Evolutionary conservation across 2,329 filamentous ascomycete species (phyloP).

Genomic region (Fragosphaeria purpurea): DNA sequence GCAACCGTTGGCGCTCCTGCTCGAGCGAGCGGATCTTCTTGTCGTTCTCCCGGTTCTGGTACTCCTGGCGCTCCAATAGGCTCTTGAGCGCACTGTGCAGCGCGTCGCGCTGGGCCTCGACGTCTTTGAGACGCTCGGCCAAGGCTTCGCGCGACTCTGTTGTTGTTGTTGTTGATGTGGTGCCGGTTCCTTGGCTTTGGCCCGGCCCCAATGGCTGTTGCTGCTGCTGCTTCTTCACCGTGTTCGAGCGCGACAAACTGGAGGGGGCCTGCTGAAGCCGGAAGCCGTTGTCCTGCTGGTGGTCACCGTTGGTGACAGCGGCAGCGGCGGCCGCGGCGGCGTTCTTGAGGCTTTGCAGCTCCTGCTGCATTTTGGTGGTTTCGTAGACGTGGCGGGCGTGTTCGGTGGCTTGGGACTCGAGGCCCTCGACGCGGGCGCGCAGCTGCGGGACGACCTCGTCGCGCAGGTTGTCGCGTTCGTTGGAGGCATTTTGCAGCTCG

Average conservation of each 20-base stretch:
- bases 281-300: slow-evolving; percentile 18
- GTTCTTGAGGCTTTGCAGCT: slow-evolving; percentile 49
- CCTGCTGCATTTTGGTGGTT: slow-evolving; percentile 76
- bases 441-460: slow-evolving; percentile 81
- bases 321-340: slow-evolving; percentile 24
- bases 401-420: slow-evolving; percentile 65
- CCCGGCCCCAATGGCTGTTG: slow-evolving; percentile 15
- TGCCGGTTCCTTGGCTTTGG: not conserved
- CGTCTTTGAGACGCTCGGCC: slow-evolving; percentile 76
- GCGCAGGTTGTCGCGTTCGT: slow-evolving; percentile 83
- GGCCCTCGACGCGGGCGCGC: slow-evolving; percentile 62
- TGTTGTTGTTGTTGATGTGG: slow-evolving; percentile 14
- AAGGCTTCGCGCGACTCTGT: slow-evolving; percentile 57
- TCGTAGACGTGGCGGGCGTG: slow-evolving; percentile 68
- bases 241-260: slow-evolving; percentile 42
- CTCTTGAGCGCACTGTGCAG: slow-evolving; percentile 79
- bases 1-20: slow-evolving; percentile 63
- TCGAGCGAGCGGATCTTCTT: slow-evolving; percentile 73
- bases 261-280: slow-evolving; percentile 20
- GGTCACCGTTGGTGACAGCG: not conserved
- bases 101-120: slow-evolving; percentile 88
- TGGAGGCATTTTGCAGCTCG: slow-evolving; percentile 71
- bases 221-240: slow-evolving; percentile 29
- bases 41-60: slow-evolving; percentile 72
- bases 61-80: slow-evolving; percentile 74